Base-by-base conservation (phyloP, 805 yeast genomes). In the Saccharomycopsis sp. region DNA sequence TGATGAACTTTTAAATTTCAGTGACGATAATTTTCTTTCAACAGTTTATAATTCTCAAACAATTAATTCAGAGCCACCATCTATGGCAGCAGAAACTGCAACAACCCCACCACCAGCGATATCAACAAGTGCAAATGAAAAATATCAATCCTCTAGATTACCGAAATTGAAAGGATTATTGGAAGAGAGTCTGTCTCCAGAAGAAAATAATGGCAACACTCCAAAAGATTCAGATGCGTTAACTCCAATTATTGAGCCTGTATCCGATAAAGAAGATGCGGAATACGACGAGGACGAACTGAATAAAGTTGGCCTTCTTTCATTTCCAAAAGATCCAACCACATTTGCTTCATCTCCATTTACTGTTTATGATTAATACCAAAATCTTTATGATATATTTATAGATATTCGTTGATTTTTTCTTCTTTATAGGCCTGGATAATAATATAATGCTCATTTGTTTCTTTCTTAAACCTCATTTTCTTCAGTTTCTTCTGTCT, bases 221-320 rank as follows among this genome's bases (percentile, higher is more conserved):
- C 52, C 52, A 5, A 45, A 44, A 27, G 52, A 48, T 29, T 36
- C 44, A 9, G 49, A 45, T 5, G 47, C 45, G 2, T 44, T 48
- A 21, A 48, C 52, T 4, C 52, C 52, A 24, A 48, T 48, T 11
- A 20, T 48, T n/a, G 52, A 47, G 31, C 4, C 33, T 9, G 23
- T 23, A 4, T 38, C 36, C 8, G 46, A 43, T 14, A 32, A 19
- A 6, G 45, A 45, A 23, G 31, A 27, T 32, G n/a, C 14, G 13
- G 21, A 19, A 6, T 40, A 45, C 16, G 33, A 14, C 7, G 43
- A 31, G 7, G 32, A 29, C 19, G 29, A 37, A 19, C 5, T 29
- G 14, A n/a, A 29, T 29, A 23, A 37, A 4, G 4, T 8, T 4
- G 5, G 26, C 27, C 17, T n/a, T 4, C 8, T n/a, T n/a, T 27